phyloP scores from a whole-genome alignment of 306 rosid species.

The Quercus robur region DNA sequence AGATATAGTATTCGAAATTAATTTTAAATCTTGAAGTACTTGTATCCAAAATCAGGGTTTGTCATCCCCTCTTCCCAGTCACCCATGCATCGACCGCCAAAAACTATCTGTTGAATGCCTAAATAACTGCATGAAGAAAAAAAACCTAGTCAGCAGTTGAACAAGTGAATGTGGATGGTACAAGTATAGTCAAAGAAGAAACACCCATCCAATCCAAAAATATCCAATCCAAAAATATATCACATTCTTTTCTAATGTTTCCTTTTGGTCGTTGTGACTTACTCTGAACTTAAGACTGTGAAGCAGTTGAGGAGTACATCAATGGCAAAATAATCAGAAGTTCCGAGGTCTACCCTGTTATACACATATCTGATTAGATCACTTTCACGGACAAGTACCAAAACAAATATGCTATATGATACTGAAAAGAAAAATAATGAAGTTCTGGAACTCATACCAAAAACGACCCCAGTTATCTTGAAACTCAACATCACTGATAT shows the following conservation, averaged over 20 bases:
- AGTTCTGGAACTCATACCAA: slow-evolving; percentile 51
- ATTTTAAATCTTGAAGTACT: slow-evolving; percentile 69
- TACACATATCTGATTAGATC: slow-evolving; percentile 16
- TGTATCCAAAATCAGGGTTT: slow-evolving; percentile 72
- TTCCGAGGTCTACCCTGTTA: slow-evolving; percentile 95
- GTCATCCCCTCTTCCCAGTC: slow-evolving; percentile 99
- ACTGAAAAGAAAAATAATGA: not conserved
- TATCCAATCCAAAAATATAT: too few species aligned
- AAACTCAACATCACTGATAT: slow-evolving; percentile 81
- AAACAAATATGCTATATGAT: not conserved
- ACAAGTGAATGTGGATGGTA: not conserved
- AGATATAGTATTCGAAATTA: not conserved
- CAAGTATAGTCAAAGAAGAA: not conserved
- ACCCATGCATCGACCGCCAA: slow-evolving; percentile 79
- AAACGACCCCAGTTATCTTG: slow-evolving; percentile 97
- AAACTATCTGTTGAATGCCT: slow-evolving; percentile 82
- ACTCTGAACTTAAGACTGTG: slow-evolving; percentile 86
- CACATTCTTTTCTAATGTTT: not conserved
- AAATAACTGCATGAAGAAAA: slow-evolving; percentile 53
- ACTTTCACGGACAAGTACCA: not conserved
- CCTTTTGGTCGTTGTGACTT: slow-evolving; percentile 32
- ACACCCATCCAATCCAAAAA: too few species aligned
- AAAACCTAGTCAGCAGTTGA: not conserved
- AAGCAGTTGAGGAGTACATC: slow-evolving; percentile 91
- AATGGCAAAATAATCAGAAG: slow-evolving; percentile 73